Conservation (phyloP, 352 stramenopile species). For the Globisporangium nunn region DNA sequence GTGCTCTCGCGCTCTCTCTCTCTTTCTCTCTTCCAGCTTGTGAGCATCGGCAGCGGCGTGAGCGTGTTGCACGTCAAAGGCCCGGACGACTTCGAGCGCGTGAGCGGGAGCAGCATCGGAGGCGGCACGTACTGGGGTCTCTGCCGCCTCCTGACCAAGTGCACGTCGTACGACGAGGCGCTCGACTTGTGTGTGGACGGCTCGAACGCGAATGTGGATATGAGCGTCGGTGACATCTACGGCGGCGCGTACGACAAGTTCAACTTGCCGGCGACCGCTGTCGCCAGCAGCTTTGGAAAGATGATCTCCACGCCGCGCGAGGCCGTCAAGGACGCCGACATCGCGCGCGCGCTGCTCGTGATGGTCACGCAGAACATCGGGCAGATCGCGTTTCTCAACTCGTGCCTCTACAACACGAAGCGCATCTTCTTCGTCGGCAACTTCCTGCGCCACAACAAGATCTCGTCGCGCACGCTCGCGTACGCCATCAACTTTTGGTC, state of each 20-base stretch:
- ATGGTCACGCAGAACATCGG: constrained; percentile 99
- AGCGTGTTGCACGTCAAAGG: constrained; percentile 94
- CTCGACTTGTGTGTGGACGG: constrained; percentile 75
- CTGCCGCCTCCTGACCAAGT: constrained; percentile 92
- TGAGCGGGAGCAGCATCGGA: constrained; percentile 97
- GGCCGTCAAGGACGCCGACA: constrained; percentile 90
- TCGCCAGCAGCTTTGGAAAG: constrained; percentile 96
- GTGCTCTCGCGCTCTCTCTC: too few relatives aligned
- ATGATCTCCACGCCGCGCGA: constrained; percentile 69
- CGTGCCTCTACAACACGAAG: constrained; percentile 94
- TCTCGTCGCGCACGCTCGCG: constrained; percentile 87
- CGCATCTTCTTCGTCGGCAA: constrained; percentile 97
- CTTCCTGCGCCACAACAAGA: constrained; percentile 97
- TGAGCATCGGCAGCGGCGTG: constrained; percentile 98
- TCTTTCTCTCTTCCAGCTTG: constrained; percentile 45
- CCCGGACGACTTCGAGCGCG: constrained; percentile 92
- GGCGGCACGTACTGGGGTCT: constrained; percentile 99
- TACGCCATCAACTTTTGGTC: constrained; percentile 99
- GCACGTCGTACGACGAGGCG: constrained; percentile 77
- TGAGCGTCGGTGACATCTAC: constrained; percentile 99
- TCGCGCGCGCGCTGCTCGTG: constrained; percentile 94
- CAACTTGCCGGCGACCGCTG: constrained; percentile 83
- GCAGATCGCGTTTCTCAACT: constrained; percentile 98
- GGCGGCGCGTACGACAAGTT: constrained; percentile 94
- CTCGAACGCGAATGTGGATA: constrained; percentile 88